Evolutionary conservation across 441 rosid species (phyloP).

Genomic region (Euphorbia schlechtendalii): DNA sequence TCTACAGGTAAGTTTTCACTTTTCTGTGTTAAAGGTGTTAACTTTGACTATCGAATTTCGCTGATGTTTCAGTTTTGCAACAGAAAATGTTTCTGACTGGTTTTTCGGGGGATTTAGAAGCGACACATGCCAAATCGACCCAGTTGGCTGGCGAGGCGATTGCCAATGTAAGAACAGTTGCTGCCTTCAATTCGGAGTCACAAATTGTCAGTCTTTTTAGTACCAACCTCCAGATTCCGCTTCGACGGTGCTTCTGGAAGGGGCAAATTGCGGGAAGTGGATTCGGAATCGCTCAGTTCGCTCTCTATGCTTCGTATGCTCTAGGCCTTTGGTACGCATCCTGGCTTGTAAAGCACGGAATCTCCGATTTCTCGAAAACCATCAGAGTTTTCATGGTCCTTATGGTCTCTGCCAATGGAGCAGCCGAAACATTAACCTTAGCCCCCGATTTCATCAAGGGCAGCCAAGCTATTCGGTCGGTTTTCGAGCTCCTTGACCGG

Average conservation of each 20-base stretch:
- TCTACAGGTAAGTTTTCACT: conserved; percentile 53
- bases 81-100: conserved; percentile 99
- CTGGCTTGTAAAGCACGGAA: conserved; percentile 98
- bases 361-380: conserved; percentile 96
- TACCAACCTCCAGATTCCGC: conserved; percentile 62
- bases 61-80: conserved; percentile 15
- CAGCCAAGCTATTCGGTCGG: conserved; percentile 92
- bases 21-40: background rate
- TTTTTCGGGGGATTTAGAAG: conserved; percentile 95
- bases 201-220: conserved; percentile 83
- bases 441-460: conserved; percentile 99
- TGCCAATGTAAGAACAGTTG: conserved; percentile 90
- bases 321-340: conserved; percentile 98
- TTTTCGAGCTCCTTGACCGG: conserved; percentile 89
- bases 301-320: conserved; percentile 90
- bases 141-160: conserved; percentile 98
- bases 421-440: conserved; percentile 91
- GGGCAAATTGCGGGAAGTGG: conserved; percentile 99
- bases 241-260: conserved; percentile 94
- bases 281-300: conserved; percentile 87
- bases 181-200: conserved; percentile 90
- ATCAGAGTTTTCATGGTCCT: conserved; percentile 97
- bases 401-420: conserved; percentile 98
- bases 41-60: background rate
- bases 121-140: conserved; percentile 87